phyloP scores from a whole-genome alignment of 495 filamentous ascomycete species.

The Bryoglossum gracile region DNA sequence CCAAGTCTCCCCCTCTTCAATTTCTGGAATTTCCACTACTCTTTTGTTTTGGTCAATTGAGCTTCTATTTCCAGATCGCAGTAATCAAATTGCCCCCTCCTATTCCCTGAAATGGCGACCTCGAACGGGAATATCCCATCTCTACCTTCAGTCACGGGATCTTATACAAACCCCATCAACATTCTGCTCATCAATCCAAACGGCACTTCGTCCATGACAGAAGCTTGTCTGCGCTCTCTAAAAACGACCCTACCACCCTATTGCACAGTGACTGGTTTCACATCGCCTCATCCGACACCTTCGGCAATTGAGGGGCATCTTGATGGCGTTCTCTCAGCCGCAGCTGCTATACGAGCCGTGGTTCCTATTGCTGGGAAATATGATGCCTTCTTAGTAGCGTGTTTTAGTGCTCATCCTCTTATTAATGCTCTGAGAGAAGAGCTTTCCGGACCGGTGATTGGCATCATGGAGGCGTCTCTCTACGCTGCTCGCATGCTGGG shows the following conservation, averaged over 20 bases:
- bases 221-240: conserved; percentile 33
- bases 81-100: too few species aligned
- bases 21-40: too few species aligned
- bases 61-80: too few species aligned
- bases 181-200: conserved; percentile 44
- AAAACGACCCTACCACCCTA: conserved; percentile 35
- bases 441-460: conserved; percentile 34
- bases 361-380: conserved; percentile 33
- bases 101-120: too few species aligned
- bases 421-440: conserved; percentile 43
- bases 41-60: too few species aligned
- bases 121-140: too few species aligned
- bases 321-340: conserved; percentile 38
- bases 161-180: conserved; percentile 26
- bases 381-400: conserved; percentile 43
- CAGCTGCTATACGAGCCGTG: conserved; percentile 32
- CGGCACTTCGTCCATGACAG: conserved; percentile 40
- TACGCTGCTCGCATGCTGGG: conserved; percentile 33
- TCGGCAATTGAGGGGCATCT: conserved; percentile 39
- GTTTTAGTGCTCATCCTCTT: conserved; percentile 43
- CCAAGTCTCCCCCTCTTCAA: too few species aligned
- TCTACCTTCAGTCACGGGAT: conserved; percentile 20
- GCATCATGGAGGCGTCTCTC: conserved; percentile 43
- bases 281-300: conserved; percentile 36
- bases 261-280: conserved; percentile 39